Conservation (phyloP, 257 asterid species). For the Salvia miltiorrhiza region DNA sequence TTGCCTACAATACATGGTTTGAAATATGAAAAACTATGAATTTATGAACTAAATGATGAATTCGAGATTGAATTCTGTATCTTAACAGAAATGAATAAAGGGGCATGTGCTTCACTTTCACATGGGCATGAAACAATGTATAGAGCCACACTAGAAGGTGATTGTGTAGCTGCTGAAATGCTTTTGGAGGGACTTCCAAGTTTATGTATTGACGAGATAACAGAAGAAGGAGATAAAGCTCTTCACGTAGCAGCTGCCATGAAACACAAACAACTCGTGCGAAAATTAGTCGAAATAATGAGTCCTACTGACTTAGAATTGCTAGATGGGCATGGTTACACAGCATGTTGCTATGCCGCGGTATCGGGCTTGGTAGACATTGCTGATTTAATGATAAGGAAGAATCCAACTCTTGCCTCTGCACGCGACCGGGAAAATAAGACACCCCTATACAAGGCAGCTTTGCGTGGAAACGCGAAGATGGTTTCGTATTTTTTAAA, state of each 20-base stretch:
- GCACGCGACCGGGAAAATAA: background rate
- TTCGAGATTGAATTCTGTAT: too few relatives aligned
- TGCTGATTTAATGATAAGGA: slow-evolving; percentile 5
- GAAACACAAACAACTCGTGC: background rate
- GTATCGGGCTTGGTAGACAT: slow-evolving; percentile 10
- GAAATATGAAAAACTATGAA: too few relatives aligned
- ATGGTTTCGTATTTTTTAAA: slow-evolving; percentile 26
- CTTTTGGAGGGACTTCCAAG: too few relatives aligned
- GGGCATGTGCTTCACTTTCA: too few relatives aligned
- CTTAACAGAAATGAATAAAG: too few relatives aligned
- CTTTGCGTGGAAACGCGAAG: background rate
- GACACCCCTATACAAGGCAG: slow-evolving; percentile 15
- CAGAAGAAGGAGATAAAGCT: background rate
- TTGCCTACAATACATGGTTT: too few relatives aligned
- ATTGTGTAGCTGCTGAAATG: background rate
- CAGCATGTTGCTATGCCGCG: slow-evolving; percentile 23
- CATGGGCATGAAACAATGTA: too few relatives aligned
- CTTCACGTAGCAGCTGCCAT: slow-evolving; percentile 19
- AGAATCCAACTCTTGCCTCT: background rate
- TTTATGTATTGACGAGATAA: too few relatives aligned
- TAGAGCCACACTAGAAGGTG: too few relatives aligned
- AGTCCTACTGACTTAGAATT: background rate
- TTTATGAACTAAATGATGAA: too few relatives aligned
- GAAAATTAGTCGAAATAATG: background rate
- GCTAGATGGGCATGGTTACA: background rate